Base-by-base conservation (phyloP, 129 eudicot species). In the Pseudognaphalium luteoalbum region DNA sequence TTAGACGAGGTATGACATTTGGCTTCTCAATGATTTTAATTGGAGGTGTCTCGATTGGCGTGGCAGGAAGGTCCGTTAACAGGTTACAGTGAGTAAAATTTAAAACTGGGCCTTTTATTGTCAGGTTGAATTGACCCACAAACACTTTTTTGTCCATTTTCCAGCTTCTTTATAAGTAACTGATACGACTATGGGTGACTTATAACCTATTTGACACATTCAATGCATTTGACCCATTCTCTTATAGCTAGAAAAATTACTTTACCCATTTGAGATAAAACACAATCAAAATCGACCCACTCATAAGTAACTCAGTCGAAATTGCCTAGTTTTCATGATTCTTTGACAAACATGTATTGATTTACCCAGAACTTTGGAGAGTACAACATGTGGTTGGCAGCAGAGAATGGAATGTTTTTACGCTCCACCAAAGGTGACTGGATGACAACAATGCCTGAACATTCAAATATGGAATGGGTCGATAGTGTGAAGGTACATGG, bases 391-490 rank as follows among this genome's bases (percentile, higher is more conserved):
- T 37, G 71, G 71, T 66, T 66, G 54, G 71, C 71, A n/a, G 71
- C 71, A 2, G 71, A 66, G 20, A 66, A 66, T 66, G 71, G 71
- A 33, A 66, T 66, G 71, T 66, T 66, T 41, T 19, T 66, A 66
- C 52, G 71, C 29, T 66, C 71, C 52, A 66, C 54, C 3, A 37
- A 47, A 66, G 71, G 71, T 32, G 88, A 84, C 72, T 94, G 98
- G 98, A 91, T 94, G 97, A 91, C 96, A 60, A 89, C 97, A n/a
- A 91, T 94, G 97, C 98, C 98, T 73, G 98, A 94, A 83, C 96
- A 90, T 82, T 87, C 90, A 70, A 94, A 84, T 69, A 83, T 86
- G 93, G 97, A 94, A 33, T 94, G 97, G 98, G 88, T 88, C 37
- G 96, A 84, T 60, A 91, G 97, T n/a, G 91, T 91, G 17, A 87